A percentile compares a stretch with the other conserved stretches of the same genome.
Conservation (phyloP, 1,139 yeast genomes). For the Magnusiomyces suaveolens region DNA sequence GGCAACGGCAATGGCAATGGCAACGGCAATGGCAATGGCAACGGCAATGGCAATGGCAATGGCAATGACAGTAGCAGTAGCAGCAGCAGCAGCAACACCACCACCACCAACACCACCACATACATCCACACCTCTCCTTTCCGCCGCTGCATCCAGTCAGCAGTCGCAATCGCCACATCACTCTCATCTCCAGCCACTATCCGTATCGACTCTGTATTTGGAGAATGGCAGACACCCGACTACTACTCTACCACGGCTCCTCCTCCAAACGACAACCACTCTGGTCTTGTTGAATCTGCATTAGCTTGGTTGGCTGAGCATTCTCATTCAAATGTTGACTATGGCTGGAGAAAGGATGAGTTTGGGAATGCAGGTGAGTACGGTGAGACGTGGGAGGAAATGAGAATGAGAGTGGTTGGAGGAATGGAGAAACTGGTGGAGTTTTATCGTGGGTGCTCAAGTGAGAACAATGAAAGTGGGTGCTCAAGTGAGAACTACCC, state of each 20-base stretch:
- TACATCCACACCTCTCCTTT: constrained; percentile 35
- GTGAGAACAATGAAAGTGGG: too few relatives aligned
- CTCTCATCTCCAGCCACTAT: constrained; percentile 10
- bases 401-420: constrained; percentile 29
- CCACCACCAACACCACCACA: constrained; percentile 9
- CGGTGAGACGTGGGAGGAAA: constrained; percentile 33
- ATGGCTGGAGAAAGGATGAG: constrained; percentile 24
- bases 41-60: neutral
- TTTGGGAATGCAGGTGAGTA: constrained; percentile 32
- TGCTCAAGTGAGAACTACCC: too few relatives aligned
- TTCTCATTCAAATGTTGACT: constrained; percentile 15
- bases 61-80: neutral
- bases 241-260: constrained; percentile 30
- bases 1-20: neutral
- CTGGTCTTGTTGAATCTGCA: constrained; percentile 24
- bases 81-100: neutral
- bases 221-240: constrained; percentile 36
- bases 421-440: constrained; percentile 26
- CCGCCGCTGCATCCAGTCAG: constrained; percentile 34
- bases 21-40: neutral
- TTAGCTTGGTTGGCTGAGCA: constrained; percentile 18
- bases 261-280: constrained; percentile 32
- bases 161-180: constrained; percentile 21
- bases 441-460: too few relatives aligned
- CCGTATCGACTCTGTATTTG: constrained; percentile 31